Conservation (phyloP, 192 early-diverging fungal species). For the Podila epicladia region DNA sequence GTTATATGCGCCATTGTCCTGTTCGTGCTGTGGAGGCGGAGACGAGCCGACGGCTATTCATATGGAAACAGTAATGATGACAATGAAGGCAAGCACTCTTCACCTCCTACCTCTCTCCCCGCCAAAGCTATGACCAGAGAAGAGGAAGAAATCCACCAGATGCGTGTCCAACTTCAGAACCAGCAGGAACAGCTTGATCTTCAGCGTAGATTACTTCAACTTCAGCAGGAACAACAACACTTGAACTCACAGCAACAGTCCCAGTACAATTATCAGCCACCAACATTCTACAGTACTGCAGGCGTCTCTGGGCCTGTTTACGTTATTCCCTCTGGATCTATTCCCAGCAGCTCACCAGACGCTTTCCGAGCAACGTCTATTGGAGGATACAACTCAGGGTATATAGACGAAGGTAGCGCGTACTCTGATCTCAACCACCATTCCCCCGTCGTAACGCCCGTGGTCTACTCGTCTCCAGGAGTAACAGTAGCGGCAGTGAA, state of each 20-base stretch:
- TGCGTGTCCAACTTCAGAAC: not conserved
- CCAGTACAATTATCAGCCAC: not conserved
- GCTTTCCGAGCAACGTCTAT: not conserved
- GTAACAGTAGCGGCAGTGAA: not conserved
- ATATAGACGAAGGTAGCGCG: not conserved
- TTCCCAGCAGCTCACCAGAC: not conserved
- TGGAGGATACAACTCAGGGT: not conserved
- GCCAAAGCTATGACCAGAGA: not conserved
- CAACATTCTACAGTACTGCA: not conserved
- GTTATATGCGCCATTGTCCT: conserved; percentile 13
- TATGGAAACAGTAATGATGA: not conserved
- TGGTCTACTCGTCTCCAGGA: not conserved
- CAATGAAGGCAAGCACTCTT: not conserved
- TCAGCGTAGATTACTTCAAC: not conserved
- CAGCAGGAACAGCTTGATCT: not conserved
- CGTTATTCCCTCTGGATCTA: not conserved
- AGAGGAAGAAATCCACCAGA: not conserved
- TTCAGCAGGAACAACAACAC: not conserved
- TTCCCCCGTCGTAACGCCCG: not conserved
- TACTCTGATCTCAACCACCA: conserved; percentile 1
- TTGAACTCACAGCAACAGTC: not conserved
- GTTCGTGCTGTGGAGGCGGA: not conserved
- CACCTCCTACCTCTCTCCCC: not conserved
- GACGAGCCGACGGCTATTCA: not conserved
- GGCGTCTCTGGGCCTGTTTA: not conserved